Evolutionary conservation across 768 basidiomycete genomes (phyloP).

Genomic region (Piloderma croceum): DNA sequence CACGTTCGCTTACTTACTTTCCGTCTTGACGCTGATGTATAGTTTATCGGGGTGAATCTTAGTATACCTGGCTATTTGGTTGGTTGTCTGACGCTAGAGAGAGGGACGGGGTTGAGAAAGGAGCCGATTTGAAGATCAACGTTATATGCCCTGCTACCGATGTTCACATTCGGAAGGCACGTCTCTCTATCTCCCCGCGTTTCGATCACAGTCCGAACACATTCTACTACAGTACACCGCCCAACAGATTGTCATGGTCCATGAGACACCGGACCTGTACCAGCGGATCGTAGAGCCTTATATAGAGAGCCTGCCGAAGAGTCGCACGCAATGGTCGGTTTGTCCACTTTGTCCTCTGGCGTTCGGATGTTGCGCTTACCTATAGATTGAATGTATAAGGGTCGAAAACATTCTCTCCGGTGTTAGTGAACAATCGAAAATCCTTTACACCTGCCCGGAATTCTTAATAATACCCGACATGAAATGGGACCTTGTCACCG

Average conservation of each 20-base stretch:
- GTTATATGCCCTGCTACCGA: slow-evolving; percentile 87
- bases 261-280: slow-evolving; percentile 81
- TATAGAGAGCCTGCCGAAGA: slow-evolving; percentile 66
- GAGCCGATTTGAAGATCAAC: slow-evolving; percentile 74
- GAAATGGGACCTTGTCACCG: slow-evolving; percentile 86
- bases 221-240: slow-evolving; percentile 54
- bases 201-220: background rate
- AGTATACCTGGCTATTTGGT: slow-evolving; percentile 82
- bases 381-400: slow-evolving; percentile 38
- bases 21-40: slow-evolving; percentile 2
- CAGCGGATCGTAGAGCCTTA: slow-evolving; percentile 68
- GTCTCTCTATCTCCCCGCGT: background rate
- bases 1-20: slow-evolving; percentile 25
- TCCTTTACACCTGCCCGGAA: slow-evolving; percentile 53
- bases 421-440: slow-evolving; percentile 63
- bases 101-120: slow-evolving; percentile 26
- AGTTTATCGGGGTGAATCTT: slow-evolving; percentile 1
- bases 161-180: slow-evolving; percentile 79
- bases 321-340: slow-evolving; percentile 75
- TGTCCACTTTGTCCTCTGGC: background rate
- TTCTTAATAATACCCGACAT: slow-evolving; percentile 90
- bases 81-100: slow-evolving; percentile 60
- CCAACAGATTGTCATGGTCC: slow-evolving; percentile 67
- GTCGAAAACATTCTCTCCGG: slow-evolving; percentile 80
- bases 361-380: background rate